These are phyloP conservation scores for Solanum habrochaites DNA, from an alignment of 257 asterid genomes.

Conservation along the genomic window DNA sequence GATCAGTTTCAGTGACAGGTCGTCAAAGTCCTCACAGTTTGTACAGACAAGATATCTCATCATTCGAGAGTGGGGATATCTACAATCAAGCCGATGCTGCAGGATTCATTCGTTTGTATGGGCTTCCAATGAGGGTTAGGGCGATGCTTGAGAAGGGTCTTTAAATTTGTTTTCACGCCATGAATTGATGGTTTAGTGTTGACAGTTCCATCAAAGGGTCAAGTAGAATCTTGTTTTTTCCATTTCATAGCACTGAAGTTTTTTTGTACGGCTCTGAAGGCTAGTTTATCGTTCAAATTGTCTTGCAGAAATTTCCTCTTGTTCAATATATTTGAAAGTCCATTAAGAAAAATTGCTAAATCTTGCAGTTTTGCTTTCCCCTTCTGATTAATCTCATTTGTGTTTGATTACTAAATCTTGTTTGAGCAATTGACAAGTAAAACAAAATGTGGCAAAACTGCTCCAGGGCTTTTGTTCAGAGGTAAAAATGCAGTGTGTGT, in stretches of 20 bases:
- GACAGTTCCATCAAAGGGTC: neutral
- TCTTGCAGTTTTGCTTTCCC: neutral
- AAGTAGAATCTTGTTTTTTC: neutral
- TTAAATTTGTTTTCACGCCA: neutral
- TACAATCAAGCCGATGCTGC: constrained; percentile 95
- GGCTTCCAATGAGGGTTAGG: constrained; percentile 80
- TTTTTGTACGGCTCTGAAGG: neutral
- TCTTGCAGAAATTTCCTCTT: neutral
- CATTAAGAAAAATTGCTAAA: neutral
- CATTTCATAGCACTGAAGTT: neutral
- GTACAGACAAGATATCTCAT: constrained; percentile 79
- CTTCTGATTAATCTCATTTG: neutral
- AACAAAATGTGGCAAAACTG: neutral
- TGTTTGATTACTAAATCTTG: neutral
- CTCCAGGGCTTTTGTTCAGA: neutral
- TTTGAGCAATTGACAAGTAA: neutral
- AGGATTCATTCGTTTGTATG: constrained; percentile 79
- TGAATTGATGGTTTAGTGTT: neutral
- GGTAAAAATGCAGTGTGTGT: neutral
- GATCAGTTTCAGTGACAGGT: constrained; percentile 54
- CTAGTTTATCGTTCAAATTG: neutral
- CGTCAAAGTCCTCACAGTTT: constrained; percentile 67
- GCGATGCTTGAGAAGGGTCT: constrained; percentile 76
- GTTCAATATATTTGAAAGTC: neutral
- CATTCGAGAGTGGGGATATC: constrained; percentile 83